Conservation (phyloP, 768 basidiomycete species). For the Lactarius deliciosus region DNA sequence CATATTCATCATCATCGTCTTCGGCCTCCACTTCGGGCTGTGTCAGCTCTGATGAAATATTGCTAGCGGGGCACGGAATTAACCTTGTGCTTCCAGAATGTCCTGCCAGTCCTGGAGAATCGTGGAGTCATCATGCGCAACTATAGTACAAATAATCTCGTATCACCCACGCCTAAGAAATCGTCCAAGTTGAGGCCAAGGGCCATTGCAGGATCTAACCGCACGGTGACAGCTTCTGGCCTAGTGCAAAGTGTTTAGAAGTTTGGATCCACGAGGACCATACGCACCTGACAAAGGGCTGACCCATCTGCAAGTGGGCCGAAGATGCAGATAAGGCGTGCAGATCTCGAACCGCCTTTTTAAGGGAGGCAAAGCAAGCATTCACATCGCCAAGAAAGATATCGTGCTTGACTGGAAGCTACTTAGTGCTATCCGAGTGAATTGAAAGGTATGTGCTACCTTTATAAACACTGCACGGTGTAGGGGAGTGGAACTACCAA, state of each 20-base stretch:
- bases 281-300: conserved; percentile 60
- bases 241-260: conserved; percentile 27
- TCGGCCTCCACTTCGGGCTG: conserved; percentile 34
- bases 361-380: conserved; percentile 71
- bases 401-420: conserved; percentile 71
- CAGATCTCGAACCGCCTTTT: conserved; percentile 73
- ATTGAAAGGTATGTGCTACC: conserved; percentile 34
- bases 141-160: background rate
- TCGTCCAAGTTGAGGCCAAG: conserved; percentile 33
- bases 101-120: conserved; percentile 25
- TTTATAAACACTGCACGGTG: conserved; percentile 47
- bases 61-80: background rate
- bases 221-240: conserved; percentile 38
- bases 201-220: conserved; percentile 31
- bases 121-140: background rate
- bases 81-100: conserved; percentile 25
- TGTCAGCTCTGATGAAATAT: background rate
- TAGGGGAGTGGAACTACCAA: background rate
- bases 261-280: background rate
- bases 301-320: conserved; percentile 67
- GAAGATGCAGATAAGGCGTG: conserved; percentile 46
- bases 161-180: conserved; percentile 25
- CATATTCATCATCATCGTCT: conserved; percentile 49
- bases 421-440: background rate
- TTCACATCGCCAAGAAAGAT: conserved; percentile 80